These are phyloP conservation scores for Carpinus viminea DNA, from an alignment of 306 rosid species.

Conservation along the genomic window DNA sequence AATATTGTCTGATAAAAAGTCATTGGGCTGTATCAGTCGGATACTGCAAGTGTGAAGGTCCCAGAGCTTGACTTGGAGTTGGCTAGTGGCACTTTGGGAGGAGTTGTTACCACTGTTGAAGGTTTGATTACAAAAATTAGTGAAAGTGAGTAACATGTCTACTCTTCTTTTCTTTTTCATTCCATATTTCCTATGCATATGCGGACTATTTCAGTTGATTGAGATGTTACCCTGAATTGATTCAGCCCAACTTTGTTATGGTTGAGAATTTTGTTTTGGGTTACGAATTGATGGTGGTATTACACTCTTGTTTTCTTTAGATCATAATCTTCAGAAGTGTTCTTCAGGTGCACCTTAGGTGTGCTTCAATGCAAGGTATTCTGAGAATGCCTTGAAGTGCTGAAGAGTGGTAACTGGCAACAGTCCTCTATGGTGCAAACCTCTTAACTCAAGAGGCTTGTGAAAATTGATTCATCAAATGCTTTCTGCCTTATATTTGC, in stretches of 20 bases:
- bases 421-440: too few relatives aligned
- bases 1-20: slow-evolving; percentile 22
- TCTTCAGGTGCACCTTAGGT: neutral
- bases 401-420: neutral
- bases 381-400: neutral
- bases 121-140: slow-evolving; percentile 63
- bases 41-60: slow-evolving; percentile 52
- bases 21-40: slow-evolving; percentile 41
- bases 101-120: slow-evolving; percentile 77
- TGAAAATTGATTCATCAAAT: too few relatives aligned
- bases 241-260: neutral
- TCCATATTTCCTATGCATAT: neutral
- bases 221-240: neutral
- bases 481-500: too few relatives aligned
- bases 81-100: slow-evolving; percentile 65
- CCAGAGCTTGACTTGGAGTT: slow-evolving; percentile 90
- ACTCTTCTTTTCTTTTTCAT: neutral
- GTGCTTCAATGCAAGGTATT: neutral
- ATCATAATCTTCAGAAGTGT: neutral
- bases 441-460: too few relatives aligned
- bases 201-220: too few relatives aligned
- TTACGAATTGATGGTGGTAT: neutral
- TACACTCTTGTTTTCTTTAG: neutral
- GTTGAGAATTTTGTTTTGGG: neutral
- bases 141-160: slow-evolving; percentile 50